Conservation (phyloP, 78 protist genomes). For the Pelomyxa schiedti region DNA sequence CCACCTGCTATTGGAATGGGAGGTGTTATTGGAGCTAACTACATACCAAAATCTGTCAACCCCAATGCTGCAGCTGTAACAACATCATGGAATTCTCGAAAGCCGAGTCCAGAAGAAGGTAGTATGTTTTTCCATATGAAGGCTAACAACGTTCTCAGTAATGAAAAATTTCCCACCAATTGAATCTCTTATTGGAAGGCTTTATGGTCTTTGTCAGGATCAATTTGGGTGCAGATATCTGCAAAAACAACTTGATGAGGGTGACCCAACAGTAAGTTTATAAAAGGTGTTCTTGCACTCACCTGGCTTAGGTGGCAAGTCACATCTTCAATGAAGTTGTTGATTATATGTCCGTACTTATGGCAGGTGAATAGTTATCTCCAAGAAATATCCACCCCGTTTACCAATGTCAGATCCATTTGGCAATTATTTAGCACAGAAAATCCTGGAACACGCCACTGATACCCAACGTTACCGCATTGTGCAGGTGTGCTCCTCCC, state of each 20-base stretch:
- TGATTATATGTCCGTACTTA: conserved; percentile 58
- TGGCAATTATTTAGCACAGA: conserved; percentile 92
- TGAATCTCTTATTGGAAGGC: conserved; percentile 28
- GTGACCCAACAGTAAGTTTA: not conserved
- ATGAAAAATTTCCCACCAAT: no score
- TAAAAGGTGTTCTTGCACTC: no score
- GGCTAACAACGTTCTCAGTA: no score
- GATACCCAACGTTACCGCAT: conserved; percentile 54
- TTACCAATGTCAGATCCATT: conserved; percentile 92
- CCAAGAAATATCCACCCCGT: no score
- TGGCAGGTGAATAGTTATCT: no score
- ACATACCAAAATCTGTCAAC: no score
- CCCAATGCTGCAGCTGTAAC: no score
- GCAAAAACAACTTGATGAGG: conserved; percentile 75
- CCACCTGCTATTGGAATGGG: no score
- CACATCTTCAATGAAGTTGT: conserved; percentile 66
- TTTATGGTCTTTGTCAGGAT: conserved; percentile 47
- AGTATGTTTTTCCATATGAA: no score
- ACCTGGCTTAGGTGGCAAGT: conserved; percentile 4
- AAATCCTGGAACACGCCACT: conserved; percentile 66
- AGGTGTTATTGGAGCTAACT: no score
- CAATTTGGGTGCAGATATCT: conserved; percentile 88
- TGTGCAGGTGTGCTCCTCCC: conserved; percentile 23
- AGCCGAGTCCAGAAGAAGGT: no score
- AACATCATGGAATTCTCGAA: no score